Evolutionary conservation across 495 filamentous ascomycete genomes (phyloP).

Genomic region (Physcia stellaris): DNA sequence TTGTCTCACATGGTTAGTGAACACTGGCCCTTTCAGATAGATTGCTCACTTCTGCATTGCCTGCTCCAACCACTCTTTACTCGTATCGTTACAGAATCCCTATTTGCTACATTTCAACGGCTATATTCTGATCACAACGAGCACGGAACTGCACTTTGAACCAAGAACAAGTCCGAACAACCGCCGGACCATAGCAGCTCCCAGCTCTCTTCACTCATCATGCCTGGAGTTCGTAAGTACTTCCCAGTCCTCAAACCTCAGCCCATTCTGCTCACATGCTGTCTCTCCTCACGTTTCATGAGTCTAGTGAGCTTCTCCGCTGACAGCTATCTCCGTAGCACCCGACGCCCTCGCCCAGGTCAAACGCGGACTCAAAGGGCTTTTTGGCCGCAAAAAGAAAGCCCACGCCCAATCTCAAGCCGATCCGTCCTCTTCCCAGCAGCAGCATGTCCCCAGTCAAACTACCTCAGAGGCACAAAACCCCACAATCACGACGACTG

Average conservation of each 20-base stretch:
- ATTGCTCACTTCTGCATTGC: no score
- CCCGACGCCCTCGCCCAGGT: conserved; percentile 15
- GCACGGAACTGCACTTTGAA: no score
- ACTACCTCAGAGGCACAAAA: background rate
- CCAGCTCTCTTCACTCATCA: no score
- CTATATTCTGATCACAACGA: no score
- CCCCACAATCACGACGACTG: conserved; percentile 2
- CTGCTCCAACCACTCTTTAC: no score
- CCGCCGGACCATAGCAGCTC: no score
- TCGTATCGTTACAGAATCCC: no score
- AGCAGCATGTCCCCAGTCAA: background rate
- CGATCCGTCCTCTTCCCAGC: background rate
- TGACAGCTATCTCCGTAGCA: conserved; percentile 1
- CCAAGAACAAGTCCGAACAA: no score
- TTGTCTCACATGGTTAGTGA: no score
- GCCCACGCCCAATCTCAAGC: conserved; percentile 5
- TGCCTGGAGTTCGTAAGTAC: conserved; percentile 16
- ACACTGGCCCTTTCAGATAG: no score
- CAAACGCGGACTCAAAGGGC: conserved; percentile 11
- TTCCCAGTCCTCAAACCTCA: background rate
- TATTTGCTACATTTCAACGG: no score
- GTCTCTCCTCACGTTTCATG: background rate
- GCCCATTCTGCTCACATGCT: background rate
- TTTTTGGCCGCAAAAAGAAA: conserved; percentile 13
- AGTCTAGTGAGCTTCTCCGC: background rate